These are phyloP conservation scores for Crithidia thermophila DNA, from an alignment of 208 protist species.

Conservation along the genomic window DNA sequence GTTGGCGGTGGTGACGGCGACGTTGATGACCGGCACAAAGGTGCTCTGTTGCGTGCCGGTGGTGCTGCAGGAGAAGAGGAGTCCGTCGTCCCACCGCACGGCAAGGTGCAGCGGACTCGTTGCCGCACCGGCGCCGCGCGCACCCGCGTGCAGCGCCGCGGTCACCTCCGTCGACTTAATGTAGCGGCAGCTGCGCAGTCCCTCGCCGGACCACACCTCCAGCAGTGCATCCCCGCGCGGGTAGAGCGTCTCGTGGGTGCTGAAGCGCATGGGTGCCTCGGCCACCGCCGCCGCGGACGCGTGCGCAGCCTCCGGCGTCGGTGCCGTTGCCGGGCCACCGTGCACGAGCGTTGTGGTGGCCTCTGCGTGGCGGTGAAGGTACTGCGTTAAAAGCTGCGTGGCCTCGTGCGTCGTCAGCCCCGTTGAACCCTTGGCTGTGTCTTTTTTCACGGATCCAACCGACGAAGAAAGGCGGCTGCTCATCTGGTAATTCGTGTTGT, in stretches of 20 bases:
- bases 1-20: conserved; percentile 23
- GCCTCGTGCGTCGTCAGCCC: conserved; percentile 10
- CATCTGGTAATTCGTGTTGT: background rate
- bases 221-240: conserved; percentile 51
- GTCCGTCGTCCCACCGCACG: conserved; percentile 75
- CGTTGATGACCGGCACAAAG: conserved; percentile 15
- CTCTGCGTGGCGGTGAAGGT: conserved; percentile 22
- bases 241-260: conserved; percentile 34
- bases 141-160: conserved; percentile 60
- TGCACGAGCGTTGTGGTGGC: conserved; percentile 8
- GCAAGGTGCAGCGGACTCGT: conserved; percentile 27
- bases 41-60: background rate
- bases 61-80: conserved; percentile 60
- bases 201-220: conserved; percentile 69
- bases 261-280: conserved; percentile 24
- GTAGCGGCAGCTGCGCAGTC: conserved; percentile 68
- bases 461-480: too few species aligned
- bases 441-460: background rate
- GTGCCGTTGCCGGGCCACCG: background rate
- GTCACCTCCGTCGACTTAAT: conserved; percentile 65
- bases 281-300: background rate
- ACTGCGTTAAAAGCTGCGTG: conserved; percentile 19
- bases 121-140: background rate
- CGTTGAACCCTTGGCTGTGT: background rate
- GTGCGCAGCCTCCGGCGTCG: background rate